Percentiles rank a stretch among this genome's conserved stretches.
Conservation (phyloP, 345 rosid genomes). For the Hirschfeldia incana region DNA sequence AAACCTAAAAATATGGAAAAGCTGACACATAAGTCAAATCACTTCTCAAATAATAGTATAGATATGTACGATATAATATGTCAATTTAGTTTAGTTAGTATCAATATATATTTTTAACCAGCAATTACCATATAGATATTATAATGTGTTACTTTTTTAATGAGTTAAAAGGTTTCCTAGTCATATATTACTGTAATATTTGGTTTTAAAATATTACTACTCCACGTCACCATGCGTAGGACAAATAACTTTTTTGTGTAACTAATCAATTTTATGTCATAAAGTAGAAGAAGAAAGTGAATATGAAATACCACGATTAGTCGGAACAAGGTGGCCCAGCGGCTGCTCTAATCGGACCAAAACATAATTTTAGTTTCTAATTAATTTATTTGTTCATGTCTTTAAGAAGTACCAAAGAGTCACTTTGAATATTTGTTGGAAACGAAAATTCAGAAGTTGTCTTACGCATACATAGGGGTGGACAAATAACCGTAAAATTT, state of each 20-base stretch:
- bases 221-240: constrained; percentile 37
- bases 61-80: background rate
- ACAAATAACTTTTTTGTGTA: constrained; percentile 30
- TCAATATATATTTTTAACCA: background rate
- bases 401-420: constrained; percentile 31
- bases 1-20: too few relatives aligned
- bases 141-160: constrained; percentile 10
- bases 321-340: constrained; percentile 31
- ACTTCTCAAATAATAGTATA: too few relatives aligned
- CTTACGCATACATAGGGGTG: too few relatives aligned
- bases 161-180: background rate
- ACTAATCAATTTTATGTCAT: constrained; percentile 22
- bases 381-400: constrained; percentile 3
- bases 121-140: background rate
- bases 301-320: constrained; percentile 14
- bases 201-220: constrained; percentile 13
- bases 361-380: background rate
- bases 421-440: constrained; percentile 2
- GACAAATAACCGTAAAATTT: too few relatives aligned
- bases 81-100: background rate
- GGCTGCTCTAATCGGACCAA: constrained; percentile 28
- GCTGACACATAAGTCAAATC: too few relatives aligned
- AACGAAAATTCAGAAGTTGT: background rate
- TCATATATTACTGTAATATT: constrained; percentile 23
- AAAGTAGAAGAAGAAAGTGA: constrained; percentile 21